Conservation (phyloP, 768 basidiomycete species). For the Podaxis mareebaensis region DNA sequence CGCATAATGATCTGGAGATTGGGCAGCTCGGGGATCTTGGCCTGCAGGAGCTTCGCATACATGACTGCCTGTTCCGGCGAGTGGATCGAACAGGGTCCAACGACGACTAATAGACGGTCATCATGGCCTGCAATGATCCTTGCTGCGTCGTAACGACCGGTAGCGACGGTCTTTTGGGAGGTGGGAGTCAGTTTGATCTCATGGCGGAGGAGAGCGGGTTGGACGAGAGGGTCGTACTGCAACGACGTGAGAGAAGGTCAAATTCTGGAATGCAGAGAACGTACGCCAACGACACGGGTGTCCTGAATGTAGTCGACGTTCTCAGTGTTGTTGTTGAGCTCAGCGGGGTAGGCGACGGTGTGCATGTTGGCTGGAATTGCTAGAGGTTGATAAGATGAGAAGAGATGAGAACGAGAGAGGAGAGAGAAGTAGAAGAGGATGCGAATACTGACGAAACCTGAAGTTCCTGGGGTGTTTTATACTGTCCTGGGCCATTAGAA, state of each 20-base stretch:
- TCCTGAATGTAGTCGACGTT: slow-evolving; percentile 79
- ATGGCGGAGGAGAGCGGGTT: slow-evolving; percentile 87
- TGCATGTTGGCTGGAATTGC: slow-evolving; percentile 50
- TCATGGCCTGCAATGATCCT: slow-evolving; percentile 82
- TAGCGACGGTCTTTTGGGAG: slow-evolving; percentile 76
- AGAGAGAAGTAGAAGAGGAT: slow-evolving; percentile 20
- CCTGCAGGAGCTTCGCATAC: slow-evolving; percentile 74
- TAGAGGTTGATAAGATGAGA: slow-evolving; percentile 24
- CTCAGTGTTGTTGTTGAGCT: slow-evolving; percentile 64
- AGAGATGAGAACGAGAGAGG: slow-evolving; percentile 24
- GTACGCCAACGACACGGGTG: slow-evolving; percentile 76
- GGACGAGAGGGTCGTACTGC: slow-evolving; percentile 95
- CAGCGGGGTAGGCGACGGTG: slow-evolving; percentile 60
- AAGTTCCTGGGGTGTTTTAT: slow-evolving; percentile 35
- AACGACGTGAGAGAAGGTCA: slow-evolving; percentile 1
- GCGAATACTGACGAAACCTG: slow-evolving; percentile 29
- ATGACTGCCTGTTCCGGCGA: slow-evolving; percentile 81
- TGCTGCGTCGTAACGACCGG: slow-evolving; percentile 77
- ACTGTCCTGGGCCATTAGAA: slow-evolving; percentile 24
- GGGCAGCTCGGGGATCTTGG: slow-evolving; percentile 62
- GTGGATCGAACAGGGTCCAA: slow-evolving; percentile 97
- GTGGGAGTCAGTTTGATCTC: slow-evolving; percentile 70
- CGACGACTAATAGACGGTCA: slow-evolving; percentile 84
- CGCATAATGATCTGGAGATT: slow-evolving; percentile 95
- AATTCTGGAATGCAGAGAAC: slow-evolving; percentile 26